phyloP scores from a whole-genome alignment of 1,139 yeast species.

The Eremothecium cymbalariae region DNA sequence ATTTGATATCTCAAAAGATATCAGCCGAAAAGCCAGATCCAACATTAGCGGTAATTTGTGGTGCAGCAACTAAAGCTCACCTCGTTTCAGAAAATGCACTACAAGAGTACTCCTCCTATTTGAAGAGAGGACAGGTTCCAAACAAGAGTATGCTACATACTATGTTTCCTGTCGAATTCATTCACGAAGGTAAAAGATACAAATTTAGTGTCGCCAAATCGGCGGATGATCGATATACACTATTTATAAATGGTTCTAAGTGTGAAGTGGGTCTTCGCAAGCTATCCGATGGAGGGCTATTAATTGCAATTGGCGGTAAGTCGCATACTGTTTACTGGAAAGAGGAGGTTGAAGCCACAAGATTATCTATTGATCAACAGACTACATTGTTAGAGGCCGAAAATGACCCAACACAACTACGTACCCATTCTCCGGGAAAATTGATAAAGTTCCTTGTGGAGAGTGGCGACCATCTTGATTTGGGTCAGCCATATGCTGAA shows the following conservation, averaged over 20 bases:
- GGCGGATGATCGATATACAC: slow-evolving; percentile 71
- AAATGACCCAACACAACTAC: slow-evolving; percentile 95
- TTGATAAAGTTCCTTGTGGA: slow-evolving; percentile 88
- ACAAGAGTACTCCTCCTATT: slow-evolving; percentile 56
- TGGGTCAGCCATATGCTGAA: slow-evolving; percentile 96
- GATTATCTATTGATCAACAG: slow-evolving; percentile 89
- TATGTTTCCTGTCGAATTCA: slow-evolving; percentile 86
- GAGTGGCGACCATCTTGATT: slow-evolving; percentile 83
- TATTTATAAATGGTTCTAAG: slow-evolving; percentile 89
- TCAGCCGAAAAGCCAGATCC: slow-evolving; percentile 97
- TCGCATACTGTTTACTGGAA: slow-evolving; percentile 96
- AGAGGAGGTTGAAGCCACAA: slow-evolving; percentile 94
- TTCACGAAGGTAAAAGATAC: slow-evolving; percentile 87
- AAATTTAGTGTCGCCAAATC: slow-evolving; percentile 94
- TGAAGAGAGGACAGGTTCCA: slow-evolving; percentile 95
- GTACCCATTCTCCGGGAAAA: slow-evolving; percentile 99
- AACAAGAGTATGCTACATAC: slow-evolving; percentile 72
- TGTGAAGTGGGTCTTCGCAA: slow-evolving; percentile 80
- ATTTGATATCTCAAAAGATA: slow-evolving; percentile 80
- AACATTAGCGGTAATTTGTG: slow-evolving; percentile 83
- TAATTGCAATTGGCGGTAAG: slow-evolving; percentile 81
- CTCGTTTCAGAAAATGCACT: slow-evolving; percentile 67
- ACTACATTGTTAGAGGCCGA: slow-evolving; percentile 90
- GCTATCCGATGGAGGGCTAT: slow-evolving; percentile 88
- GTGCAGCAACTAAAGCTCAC: slow-evolving; percentile 94